phyloP scores from a whole-genome alignment of 257 asterid species.

The Gentiana straminea region DNA sequence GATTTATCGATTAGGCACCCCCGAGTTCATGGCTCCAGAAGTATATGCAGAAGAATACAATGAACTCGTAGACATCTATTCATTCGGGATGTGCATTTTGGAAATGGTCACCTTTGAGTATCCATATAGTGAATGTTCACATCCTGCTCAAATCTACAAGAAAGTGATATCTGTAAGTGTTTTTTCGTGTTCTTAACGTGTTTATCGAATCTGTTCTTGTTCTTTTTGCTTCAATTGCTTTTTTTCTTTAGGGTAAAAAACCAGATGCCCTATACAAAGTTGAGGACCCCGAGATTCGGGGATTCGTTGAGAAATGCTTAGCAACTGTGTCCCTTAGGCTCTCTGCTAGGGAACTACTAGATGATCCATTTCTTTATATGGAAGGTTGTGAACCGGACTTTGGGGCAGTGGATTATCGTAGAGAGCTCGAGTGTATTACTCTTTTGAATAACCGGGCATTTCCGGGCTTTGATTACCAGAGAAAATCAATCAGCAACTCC shows the following conservation, averaged over 20 bases:
- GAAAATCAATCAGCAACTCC: conserved; percentile 18
- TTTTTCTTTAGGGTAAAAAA: conserved; percentile 25
- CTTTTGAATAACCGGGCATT: conserved; percentile 23
- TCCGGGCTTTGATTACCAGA: conserved; percentile 14
- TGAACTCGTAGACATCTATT: conserved; percentile 43
- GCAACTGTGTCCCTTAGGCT: conserved; percentile 37
- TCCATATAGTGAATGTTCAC: conserved; percentile 46
- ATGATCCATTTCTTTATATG: conserved; percentile 30
- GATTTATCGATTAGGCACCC: conserved; percentile 28
- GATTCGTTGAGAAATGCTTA: conserved; percentile 39
- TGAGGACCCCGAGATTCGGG: conserved; percentile 36
- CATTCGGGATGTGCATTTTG: conserved; percentile 46
- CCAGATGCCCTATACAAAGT: conserved; percentile 37
- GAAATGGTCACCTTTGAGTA: conserved; percentile 48
- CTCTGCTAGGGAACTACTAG: conserved; percentile 38
- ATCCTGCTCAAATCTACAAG: conserved; percentile 48
- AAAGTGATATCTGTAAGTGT: conserved; percentile 40
- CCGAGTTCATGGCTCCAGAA: conserved; percentile 55
- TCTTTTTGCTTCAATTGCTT: conserved; percentile 3
- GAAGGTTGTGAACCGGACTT: conserved; percentile 23
- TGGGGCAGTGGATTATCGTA: conserved; percentile 15
- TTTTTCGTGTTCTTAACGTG: conserved; percentile 1
- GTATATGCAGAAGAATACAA: conserved; percentile 48
- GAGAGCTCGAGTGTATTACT: conserved; percentile 18
- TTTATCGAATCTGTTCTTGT: not conserved